These are phyloP conservation scores for Rhynchosporium secalis DNA, from an alignment of 2,329 filamentous ascomycete species.

Conservation along the genomic window DNA sequence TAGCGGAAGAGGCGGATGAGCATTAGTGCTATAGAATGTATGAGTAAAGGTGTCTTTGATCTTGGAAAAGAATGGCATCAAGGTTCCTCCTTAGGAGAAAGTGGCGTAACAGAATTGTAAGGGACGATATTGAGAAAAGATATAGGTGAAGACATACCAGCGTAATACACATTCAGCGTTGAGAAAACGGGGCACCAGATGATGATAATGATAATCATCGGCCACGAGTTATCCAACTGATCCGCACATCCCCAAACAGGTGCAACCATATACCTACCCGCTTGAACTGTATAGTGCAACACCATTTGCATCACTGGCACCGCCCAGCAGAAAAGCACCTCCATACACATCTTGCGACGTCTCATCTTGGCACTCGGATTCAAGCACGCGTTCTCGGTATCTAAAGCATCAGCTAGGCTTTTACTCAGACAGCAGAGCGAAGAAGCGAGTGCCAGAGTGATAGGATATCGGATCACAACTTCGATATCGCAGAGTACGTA, in stretches of 20 bases:
- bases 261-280: slow-evolving; percentile 56
- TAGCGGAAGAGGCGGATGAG: slow-evolving; percentile 61
- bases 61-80: neutral
- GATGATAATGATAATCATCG: slow-evolving; percentile 52
- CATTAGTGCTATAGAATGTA: slow-evolving; percentile 52
- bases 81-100: neutral
- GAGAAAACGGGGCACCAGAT: slow-evolving; percentile 59
- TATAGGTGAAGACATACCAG: slow-evolving; percentile 47
- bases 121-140: neutral
- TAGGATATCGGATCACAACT: slow-evolving; percentile 56
- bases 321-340: slow-evolving; percentile 55
- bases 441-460: slow-evolving; percentile 52
- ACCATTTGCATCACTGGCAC: slow-evolving; percentile 56
- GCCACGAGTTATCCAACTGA: slow-evolving; percentile 57
- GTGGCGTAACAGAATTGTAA: neutral
- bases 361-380: slow-evolving; percentile 50
- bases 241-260: slow-evolving; percentile 60
- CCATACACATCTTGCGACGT: slow-evolving; percentile 48
- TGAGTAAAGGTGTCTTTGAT: slow-evolving; percentile 16
- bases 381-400: slow-evolving; percentile 56
- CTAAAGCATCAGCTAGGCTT: slow-evolving; percentile 59
- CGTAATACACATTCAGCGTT: slow-evolving; percentile 54
- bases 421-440: slow-evolving; percentile 59
- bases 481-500: slow-evolving; percentile 64
- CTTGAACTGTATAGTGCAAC: slow-evolving; percentile 60